Percentiles rank a stretch among this genome's conserved stretches.
Conservation (phyloP, 768 basidiomycete species). For the Boletellus ananiceps region DNA sequence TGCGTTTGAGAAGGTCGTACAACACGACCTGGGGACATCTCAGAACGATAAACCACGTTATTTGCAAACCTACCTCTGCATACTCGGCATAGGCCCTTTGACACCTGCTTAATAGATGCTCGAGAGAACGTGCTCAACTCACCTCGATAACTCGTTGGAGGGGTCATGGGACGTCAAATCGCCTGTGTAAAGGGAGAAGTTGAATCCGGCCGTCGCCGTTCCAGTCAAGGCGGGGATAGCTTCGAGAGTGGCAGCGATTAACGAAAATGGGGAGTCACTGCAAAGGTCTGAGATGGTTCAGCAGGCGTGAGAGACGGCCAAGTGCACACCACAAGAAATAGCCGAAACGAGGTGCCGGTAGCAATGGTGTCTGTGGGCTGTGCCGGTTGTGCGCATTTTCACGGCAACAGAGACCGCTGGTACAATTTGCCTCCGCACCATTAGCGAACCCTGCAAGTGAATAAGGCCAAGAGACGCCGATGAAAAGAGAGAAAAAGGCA, state of each 20-base stretch:
- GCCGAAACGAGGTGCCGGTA: constrained; percentile 67
- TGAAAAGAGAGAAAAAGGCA: constrained; percentile 10
- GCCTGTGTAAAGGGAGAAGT: constrained; percentile 66
- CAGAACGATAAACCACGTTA: constrained; percentile 1
- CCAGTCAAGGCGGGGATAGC: constrained; percentile 64
- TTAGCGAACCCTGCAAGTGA: constrained; percentile 53
- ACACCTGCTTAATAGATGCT: neutral
- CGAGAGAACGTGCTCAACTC: constrained; percentile 10
- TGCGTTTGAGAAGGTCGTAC: constrained; percentile 61
- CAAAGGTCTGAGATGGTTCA: neutral
- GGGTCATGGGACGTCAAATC: constrained; percentile 73
- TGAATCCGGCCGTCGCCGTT: constrained; percentile 57
- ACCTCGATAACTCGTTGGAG: constrained; percentile 60
- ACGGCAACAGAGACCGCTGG: constrained; percentile 63
- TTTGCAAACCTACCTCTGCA: constrained; percentile 44
- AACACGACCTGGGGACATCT: constrained; percentile 45
- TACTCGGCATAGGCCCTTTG: constrained; percentile 55
- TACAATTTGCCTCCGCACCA: constrained; percentile 70
- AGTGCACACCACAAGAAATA: constrained; percentile 49
- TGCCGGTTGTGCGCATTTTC: constrained; percentile 43
- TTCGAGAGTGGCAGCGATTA: constrained; percentile 56
- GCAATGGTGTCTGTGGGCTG: constrained; percentile 47
- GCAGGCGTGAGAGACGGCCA: neutral
- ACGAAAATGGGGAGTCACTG: constrained; percentile 61
- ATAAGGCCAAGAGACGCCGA: neutral